These are phyloP conservation scores for Aspergillus indologenus DNA, from an alignment of 495 filamentous ascomycete species.

Conservation along the genomic window DNA sequence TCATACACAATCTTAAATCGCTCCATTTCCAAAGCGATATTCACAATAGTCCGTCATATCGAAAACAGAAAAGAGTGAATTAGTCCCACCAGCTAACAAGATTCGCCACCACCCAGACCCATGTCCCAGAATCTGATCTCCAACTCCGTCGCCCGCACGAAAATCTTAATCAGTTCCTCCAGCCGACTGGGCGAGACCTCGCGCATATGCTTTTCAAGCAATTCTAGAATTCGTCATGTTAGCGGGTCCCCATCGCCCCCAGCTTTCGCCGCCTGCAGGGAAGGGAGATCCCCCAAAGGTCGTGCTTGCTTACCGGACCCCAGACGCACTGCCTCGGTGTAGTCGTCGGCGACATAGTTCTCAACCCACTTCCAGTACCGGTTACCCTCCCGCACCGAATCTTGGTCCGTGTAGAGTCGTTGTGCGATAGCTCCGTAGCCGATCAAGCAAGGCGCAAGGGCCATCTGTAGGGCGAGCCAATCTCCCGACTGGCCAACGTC, in stretches of 20 bases:
- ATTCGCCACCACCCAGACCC: conserved; percentile 46
- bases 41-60: too few relatives aligned
- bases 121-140: conserved; percentile 90
- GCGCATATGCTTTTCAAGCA: conserved; percentile 68
- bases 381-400: conserved; percentile 62
- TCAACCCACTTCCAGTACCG: conserved; percentile 88
- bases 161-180: conserved; percentile 78
- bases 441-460: conserved; percentile 79
- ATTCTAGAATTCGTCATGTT: conserved; percentile 44
- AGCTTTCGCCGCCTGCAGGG: conserved; percentile 10
- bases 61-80: too few relatives aligned
- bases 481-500: conserved; percentile 86
- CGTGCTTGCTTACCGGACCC: conserved; percentile 56
- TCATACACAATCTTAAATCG: not conserved
- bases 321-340: conserved; percentile 61
- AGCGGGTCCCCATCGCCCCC: conserved; percentile 10
- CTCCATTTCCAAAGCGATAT: too few relatives aligned
- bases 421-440: conserved; percentile 79
- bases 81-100: too few relatives aligned
- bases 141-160: conserved; percentile 86
- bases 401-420: conserved; percentile 55
- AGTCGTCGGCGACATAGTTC: conserved; percentile 79
- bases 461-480: conserved; percentile 77
- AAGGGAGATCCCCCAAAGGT: not conserved
- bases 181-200: conserved; percentile 68